Evolutionary conservation across 371 early-diverging fungal genomes (phyloP).

Genomic region (Zopfochytrium polystomum): DNA sequence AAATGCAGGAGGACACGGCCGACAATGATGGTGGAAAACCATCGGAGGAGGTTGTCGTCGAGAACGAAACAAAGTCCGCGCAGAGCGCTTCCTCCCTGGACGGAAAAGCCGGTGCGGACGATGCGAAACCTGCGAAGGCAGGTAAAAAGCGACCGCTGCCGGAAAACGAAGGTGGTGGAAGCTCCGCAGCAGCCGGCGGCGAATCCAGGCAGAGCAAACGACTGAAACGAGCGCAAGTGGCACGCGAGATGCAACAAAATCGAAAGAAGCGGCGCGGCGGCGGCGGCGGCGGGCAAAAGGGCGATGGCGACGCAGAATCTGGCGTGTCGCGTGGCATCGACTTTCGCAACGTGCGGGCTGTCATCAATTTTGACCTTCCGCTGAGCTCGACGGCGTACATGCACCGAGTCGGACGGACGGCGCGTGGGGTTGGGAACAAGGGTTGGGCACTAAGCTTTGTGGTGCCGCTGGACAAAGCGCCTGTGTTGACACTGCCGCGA

Average conservation of each 20-base stretch:
- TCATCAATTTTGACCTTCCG: constrained; percentile 98
- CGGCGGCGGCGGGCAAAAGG: constrained; percentile 28
- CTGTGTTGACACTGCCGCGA: constrained; percentile 8
- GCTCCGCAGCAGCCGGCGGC: constrained; percentile 19
- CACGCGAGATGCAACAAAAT: background rate
- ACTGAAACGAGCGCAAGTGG: no score
- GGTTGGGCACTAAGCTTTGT: constrained; percentile 90
- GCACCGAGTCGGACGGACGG: constrained; percentile 97
- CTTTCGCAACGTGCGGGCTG: constrained; percentile 88
- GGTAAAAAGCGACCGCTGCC: constrained; percentile 8
- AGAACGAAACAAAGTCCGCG: constrained; percentile 13
- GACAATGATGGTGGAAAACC: constrained; percentile 26
- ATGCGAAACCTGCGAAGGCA: background rate
- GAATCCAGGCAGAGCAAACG: constrained; percentile 8
- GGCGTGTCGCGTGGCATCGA: constrained; percentile 98
- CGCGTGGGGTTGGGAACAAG: constrained; percentile 79
- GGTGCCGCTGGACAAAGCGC: constrained; percentile 17
- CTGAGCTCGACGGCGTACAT: constrained; percentile 82
- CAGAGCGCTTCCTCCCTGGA: background rate
- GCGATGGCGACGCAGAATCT: constrained; percentile 65
- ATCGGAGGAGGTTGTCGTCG: constrained; percentile 23
- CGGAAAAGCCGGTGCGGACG: constrained; percentile 14
- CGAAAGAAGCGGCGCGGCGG: background rate
- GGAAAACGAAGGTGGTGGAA: constrained; percentile 31
- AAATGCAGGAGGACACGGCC: constrained; percentile 2